A percentile compares a stretch with the other conserved stretches of the same genome.
Evolutionary conservation across 768 basidiomycete species (phyloP).

Genomic region (Amylocystis lapponica): DNA sequence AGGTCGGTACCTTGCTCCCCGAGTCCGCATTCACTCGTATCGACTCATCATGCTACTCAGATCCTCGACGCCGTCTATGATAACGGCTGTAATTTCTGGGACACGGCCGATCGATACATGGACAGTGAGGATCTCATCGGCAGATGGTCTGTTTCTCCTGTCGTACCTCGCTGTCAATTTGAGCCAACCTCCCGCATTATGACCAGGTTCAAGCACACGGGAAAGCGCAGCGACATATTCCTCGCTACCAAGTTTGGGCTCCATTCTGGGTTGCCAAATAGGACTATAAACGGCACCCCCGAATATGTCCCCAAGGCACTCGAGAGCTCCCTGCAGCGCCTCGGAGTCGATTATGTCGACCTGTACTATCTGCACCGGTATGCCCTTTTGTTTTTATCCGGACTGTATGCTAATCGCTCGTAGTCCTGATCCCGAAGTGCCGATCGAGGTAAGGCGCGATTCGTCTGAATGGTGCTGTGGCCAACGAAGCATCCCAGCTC

Average conservation of each 20-base stretch:
- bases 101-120: constrained; percentile 39
- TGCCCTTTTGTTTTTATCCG: background rate
- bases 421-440: constrained; percentile 20
- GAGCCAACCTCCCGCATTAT: constrained; percentile 2
- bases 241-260: constrained; percentile 56
- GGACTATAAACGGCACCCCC: constrained; percentile 29
- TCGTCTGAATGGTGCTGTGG: too few species aligned
- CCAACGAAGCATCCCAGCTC: background rate
- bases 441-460: constrained; percentile 17
- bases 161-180: background rate
- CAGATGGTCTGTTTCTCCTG: constrained; percentile 29
- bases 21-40: constrained; percentile 6
- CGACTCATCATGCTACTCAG: constrained; percentile 14
- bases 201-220: constrained; percentile 44
- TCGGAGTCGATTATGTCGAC: constrained; percentile 33
- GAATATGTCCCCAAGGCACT: constrained; percentile 35
- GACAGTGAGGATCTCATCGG: constrained; percentile 41
- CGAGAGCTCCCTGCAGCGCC: constrained; percentile 33
- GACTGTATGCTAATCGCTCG: constrained; percentile 23
- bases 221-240: constrained; percentile 49
- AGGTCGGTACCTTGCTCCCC: constrained; percentile 29
- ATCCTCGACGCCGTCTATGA: constrained; percentile 38
- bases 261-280: constrained; percentile 17
- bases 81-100: constrained; percentile 41
- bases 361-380: constrained; percentile 36